A percentile compares a stretch with the other conserved stretches of the same genome.
These are phyloP conservation scores for Podaxis rugospora DNA, from an alignment of 768 basidiomycete genomes.

Conservation along the genomic window DNA sequence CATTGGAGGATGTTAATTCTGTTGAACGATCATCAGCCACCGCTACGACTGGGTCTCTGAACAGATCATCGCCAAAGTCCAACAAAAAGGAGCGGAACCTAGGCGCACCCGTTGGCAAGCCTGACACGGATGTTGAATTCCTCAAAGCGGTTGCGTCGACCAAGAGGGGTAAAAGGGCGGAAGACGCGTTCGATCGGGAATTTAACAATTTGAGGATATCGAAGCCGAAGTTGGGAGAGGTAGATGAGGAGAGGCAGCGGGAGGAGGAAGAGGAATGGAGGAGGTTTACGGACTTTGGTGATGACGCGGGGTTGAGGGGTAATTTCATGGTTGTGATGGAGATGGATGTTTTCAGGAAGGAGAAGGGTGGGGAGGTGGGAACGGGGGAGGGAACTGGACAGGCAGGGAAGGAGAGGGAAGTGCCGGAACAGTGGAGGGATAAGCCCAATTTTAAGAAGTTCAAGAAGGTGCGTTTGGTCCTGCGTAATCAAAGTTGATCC, in stretches of 20 bases:
- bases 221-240: constrained; percentile 47
- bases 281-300: constrained; percentile 61
- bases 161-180: constrained; percentile 61
- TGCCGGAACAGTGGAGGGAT: constrained; percentile 39
- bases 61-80: constrained; percentile 6
- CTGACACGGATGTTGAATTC: constrained; percentile 66
- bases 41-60: not conserved
- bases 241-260: constrained; percentile 16
- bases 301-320: constrained; percentile 56
- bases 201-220: constrained; percentile 75
- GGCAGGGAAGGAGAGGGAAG: constrained; percentile 14
- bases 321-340: constrained; percentile 81
- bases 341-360: constrained; percentile 47
- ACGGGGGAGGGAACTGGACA: not conserved
- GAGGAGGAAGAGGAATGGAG: constrained; percentile 53
- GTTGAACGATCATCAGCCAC: constrained; percentile 17
- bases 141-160: constrained; percentile 71
- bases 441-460: constrained; percentile 76
- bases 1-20: constrained; percentile 34
- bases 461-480: constrained; percentile 47
- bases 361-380: constrained; percentile 10
- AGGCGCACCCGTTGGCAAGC: constrained; percentile 40
- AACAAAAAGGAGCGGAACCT: constrained; percentile 12
- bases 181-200: constrained; percentile 73
- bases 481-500: not conserved